Evolutionary conservation across 345 rosid genomes (phyloP).

Genomic region (Murraya koenigii): DNA sequence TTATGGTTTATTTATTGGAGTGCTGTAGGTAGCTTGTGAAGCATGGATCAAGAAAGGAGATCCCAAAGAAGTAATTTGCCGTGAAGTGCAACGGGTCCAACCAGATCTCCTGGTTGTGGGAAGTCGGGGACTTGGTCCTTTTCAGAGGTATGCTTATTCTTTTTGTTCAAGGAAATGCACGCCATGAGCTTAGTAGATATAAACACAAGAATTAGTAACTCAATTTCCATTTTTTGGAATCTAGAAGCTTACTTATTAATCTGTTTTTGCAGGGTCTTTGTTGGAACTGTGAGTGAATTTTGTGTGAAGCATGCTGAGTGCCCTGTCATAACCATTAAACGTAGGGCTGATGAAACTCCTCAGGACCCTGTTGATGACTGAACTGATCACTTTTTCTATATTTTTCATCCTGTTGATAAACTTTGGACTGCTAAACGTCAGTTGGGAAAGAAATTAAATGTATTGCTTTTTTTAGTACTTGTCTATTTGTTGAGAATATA

Average conservation of each 20-base stretch:
- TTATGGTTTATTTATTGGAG: slow-evolving; percentile 3
- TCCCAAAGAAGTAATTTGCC: slow-evolving; percentile 84
- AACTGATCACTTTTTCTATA: background rate
- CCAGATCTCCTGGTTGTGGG: slow-evolving; percentile 93
- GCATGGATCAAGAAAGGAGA: slow-evolving; percentile 93
- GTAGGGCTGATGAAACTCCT: slow-evolving; percentile 73
- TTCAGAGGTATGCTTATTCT: slow-evolving; percentile 60
- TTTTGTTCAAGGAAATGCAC: background rate
- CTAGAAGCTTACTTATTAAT: background rate
- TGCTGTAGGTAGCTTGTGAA: slow-evolving; percentile 68
- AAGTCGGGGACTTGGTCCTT: slow-evolving; percentile 92
- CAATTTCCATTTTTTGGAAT: background rate
- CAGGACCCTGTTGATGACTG: slow-evolving; percentile 95
- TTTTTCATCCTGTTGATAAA: slow-evolving; percentile 1
- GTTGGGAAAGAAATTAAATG: background rate
- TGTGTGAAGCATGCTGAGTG: slow-evolving; percentile 96
- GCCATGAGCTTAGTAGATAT: background rate
- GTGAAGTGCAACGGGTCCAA: slow-evolving; percentile 69
- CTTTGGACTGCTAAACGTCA: background rate
- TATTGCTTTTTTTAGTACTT: background rate
- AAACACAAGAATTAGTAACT: background rate
- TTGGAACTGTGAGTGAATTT: slow-evolving; percentile 93
- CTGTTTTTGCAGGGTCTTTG: slow-evolving; percentile 71
- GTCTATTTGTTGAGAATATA: background rate
- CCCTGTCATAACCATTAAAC: slow-evolving; percentile 87